These are phyloP conservation scores for Phaeotremella fagi DNA, from an alignment of 768 basidiomycete genomes.

Conservation along the genomic window DNA sequence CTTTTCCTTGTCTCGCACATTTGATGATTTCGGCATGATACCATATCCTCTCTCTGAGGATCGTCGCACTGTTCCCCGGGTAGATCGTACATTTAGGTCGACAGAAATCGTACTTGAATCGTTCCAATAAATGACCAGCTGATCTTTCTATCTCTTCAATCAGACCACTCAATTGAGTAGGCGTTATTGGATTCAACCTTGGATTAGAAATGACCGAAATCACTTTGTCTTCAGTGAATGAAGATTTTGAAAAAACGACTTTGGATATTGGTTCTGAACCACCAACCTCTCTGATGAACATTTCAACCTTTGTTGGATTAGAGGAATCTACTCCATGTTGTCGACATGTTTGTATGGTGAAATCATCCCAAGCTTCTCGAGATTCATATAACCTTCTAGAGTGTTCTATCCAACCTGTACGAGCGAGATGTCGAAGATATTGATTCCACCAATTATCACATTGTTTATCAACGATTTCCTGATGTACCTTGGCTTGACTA, in stretches of 20 bases:
- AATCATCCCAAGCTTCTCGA: slow-evolving; percentile 11
- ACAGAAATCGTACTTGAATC: neutral
- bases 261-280: neutral
- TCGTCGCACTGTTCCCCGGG: neutral
- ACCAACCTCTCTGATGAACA: too few species aligned
- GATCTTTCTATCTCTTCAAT: neutral
- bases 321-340: neutral
- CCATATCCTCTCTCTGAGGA: slow-evolving; percentile 7
- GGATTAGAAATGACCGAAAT: neutral
- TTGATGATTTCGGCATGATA: slow-evolving; percentile 17
- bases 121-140: neutral
- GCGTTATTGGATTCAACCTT: neutral
- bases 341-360: slow-evolving; percentile 7
- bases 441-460: slow-evolving; percentile 18
- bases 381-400: slow-evolving; percentile 7
- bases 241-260: too few species aligned
- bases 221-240: too few species aligned
- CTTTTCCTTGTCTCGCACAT: slow-evolving; percentile 3
- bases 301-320: too few species aligned
- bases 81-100: neutral
- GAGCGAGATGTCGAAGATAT: slow-evolving; percentile 13
- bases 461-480: slow-evolving; percentile 10
- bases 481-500: slow-evolving; percentile 7
- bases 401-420: slow-evolving; percentile 23
- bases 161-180: slow-evolving; percentile 3